Percentiles rank a stretch among this genome's conserved stretches.
Conservation (phyloP, 1,284 basidiomycete genomes). For the Irpex sp. region DNA sequence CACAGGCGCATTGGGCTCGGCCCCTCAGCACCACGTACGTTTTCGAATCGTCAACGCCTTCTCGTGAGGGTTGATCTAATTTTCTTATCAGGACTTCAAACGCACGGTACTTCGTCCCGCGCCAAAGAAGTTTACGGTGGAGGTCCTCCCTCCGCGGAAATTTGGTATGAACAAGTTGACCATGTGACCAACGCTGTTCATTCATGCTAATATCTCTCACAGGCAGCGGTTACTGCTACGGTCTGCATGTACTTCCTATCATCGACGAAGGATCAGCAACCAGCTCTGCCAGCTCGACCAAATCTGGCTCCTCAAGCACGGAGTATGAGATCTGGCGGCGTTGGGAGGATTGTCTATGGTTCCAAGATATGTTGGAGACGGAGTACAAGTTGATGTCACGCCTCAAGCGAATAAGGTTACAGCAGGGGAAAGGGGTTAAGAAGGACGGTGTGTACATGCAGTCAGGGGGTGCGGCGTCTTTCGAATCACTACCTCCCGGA, state of each 20-base stretch:
- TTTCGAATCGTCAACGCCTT: not conserved
- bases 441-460: constrained; percentile 68
- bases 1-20: constrained; percentile 24
- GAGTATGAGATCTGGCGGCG: constrained; percentile 70
- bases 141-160: constrained; percentile 54
- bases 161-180: constrained; percentile 38
- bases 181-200: not conserved
- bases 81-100: constrained; percentile 41
- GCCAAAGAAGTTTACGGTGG: constrained; percentile 56
- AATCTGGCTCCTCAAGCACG: constrained; percentile 24
- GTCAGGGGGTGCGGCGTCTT: constrained; percentile 68
- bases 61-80: not conserved
- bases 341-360: constrained; percentile 78
- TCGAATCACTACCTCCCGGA: constrained; percentile 81
- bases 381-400: constrained; percentile 62
- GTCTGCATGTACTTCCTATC: constrained; percentile 57
- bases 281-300: constrained; percentile 23
- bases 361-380: constrained; percentile 63
- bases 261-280: constrained; percentile 35
- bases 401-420: constrained; percentile 58
- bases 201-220: not conserved
- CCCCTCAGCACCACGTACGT: constrained; percentile 26
- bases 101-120: constrained; percentile 56
- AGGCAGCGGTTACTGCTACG: constrained; percentile 57
- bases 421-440: constrained; percentile 70